Percentiles rank a stretch among this genome's conserved stretches.
Conservation (phyloP, 1,284 basidiomycete species). For the Austroboletus novae-zelandiae region DNA sequence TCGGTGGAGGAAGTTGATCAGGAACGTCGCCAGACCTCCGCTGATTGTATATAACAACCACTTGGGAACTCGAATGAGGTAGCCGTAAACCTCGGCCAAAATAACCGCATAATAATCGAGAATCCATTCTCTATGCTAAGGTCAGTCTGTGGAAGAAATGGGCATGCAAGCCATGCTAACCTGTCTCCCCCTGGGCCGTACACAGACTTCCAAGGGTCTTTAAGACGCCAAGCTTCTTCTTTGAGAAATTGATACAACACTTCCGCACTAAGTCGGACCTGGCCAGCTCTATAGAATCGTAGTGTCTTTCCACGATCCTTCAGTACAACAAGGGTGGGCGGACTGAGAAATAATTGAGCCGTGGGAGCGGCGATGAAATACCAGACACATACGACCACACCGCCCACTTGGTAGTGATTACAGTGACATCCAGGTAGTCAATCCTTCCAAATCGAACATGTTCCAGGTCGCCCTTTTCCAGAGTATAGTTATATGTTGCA, state of each 20-base stretch:
- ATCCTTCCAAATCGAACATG: constrained; percentile 75
- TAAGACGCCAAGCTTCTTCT: constrained; percentile 55
- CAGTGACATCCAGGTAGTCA: constrained; percentile 78
- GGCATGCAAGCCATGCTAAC: constrained; percentile 38
- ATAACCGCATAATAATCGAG: constrained; percentile 57
- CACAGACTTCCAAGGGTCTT: constrained; percentile 57
- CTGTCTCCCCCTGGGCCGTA: constrained; percentile 70
- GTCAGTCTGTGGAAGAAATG: constrained; percentile 1
- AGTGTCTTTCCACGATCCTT: constrained; percentile 68
- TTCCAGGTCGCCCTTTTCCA: constrained; percentile 60
- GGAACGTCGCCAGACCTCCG: constrained; percentile 45
- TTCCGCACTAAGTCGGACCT: constrained; percentile 56
- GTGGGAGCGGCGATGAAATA: constrained; percentile 2
- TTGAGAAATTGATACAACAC: constrained; percentile 61
- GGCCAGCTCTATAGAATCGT: constrained; percentile 68
- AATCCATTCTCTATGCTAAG: constrained; percentile 55
- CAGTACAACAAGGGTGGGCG: constrained; percentile 64
- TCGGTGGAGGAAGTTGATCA: constrained; percentile 47
- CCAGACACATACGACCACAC: constrained; percentile 65
- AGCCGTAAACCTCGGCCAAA: constrained; percentile 51
- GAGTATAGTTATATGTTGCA: constrained; percentile 59
- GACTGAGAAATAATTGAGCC: constrained; percentile 40
- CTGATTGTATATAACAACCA: constrained; percentile 51
- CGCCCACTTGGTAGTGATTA: constrained; percentile 75
- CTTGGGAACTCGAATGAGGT: constrained; percentile 42